Conservation (phyloP, 1,284 basidiomycete genomes). For the Trametes polyzona region DNA sequence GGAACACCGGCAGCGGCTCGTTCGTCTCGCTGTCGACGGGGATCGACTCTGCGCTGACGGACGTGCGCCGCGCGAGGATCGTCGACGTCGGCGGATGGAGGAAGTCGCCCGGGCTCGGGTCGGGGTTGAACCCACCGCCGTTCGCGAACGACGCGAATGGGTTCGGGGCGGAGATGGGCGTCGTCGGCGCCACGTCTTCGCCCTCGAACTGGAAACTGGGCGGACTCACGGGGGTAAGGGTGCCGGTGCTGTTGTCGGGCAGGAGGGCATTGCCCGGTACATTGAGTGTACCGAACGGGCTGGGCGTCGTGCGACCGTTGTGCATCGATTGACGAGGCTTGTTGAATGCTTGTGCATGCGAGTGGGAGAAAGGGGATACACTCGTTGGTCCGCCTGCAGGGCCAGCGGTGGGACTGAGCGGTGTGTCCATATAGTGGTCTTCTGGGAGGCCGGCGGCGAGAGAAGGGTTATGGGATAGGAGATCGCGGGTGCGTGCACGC, state of each 20-base stretch:
- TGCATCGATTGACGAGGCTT: conserved; percentile 51
- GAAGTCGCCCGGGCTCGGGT: conserved; percentile 55
- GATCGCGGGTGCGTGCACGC: conserved; percentile 69
- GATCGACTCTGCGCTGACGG: conserved; percentile 97
- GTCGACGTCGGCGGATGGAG: conserved; percentile 70
- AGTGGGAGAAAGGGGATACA: conserved; percentile 50
- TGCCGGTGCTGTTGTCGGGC: conserved; percentile 40
- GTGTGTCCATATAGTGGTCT: conserved; percentile 63
- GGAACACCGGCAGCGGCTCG: conserved; percentile 73
- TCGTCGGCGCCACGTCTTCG: conserved; percentile 63
- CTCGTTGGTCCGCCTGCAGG: conserved; percentile 36
- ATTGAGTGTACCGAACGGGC: conserved; percentile 77
- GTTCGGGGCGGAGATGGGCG: conserved; percentile 56
- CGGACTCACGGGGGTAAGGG: conserved; percentile 37
- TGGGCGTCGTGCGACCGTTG: conserved; percentile 52
- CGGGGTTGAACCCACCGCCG: conserved; percentile 39
- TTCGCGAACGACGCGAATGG: conserved; percentile 48
- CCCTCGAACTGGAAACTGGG: conserved; percentile 63
- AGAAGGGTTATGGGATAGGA: conserved; percentile 55
- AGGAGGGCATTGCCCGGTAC: conserved; percentile 78
- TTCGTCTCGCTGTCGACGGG: conserved; percentile 73
- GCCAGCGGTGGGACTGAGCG: conserved; percentile 40
- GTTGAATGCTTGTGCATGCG: conserved; percentile 47
- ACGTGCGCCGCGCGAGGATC: conserved; percentile 89
- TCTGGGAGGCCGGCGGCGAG: conserved; percentile 54